A percentile compares a stretch with the other conserved stretches of the same genome.
phyloP scores from a whole-genome alignment of 2,329 filamentous ascomycete species.

The Teratosphaeria nubilosa region DNA sequence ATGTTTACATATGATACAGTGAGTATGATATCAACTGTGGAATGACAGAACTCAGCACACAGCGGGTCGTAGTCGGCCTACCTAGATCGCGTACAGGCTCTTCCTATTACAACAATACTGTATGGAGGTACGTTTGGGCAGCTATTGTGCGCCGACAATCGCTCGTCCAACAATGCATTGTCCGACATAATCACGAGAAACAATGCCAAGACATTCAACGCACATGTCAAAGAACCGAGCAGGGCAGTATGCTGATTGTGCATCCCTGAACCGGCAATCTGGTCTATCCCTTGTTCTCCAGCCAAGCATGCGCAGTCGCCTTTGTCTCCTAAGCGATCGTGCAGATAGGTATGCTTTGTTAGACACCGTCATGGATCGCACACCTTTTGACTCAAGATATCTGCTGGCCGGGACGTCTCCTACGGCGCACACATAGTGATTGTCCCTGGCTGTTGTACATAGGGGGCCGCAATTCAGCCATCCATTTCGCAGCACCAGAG shows the following conservation, averaged over 20 bases:
- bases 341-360: background rate
- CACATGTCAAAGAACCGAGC: background rate
- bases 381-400: background rate
- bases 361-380: background rate
- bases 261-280: background rate
- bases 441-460: background rate
- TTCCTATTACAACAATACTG: too few species aligned
- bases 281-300: background rate
- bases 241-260: background rate
- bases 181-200: background rate
- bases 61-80: background rate
- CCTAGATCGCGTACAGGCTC: too few species aligned
- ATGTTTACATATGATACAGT: background rate
- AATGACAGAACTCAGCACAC: background rate
- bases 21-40: background rate
- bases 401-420: background rate
- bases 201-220: background rate
- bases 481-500: background rate
- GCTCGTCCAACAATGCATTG: background rate
- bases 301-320: background rate
- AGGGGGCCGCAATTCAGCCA: background rate
- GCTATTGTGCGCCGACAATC: background rate
- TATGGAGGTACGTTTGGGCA: background rate
- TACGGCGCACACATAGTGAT: background rate
- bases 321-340: background rate